These are phyloP conservation scores for Candida sp. DNA, from an alignment of 1,139 yeast species.

Conservation along the genomic window DNA sequence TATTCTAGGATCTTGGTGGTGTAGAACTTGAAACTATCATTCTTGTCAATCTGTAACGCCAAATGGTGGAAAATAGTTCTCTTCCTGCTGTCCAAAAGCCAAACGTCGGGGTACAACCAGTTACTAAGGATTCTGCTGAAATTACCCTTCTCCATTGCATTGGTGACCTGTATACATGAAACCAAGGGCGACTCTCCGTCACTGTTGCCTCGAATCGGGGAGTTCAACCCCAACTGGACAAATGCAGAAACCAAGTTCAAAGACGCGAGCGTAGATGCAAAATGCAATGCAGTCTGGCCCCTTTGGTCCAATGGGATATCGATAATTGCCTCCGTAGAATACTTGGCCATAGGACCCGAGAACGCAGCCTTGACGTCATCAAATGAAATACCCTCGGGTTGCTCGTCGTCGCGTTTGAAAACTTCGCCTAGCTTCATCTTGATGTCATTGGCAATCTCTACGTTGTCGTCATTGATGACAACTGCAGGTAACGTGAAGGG, in stretches of 20 bases:
- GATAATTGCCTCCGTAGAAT: slow-evolving; percentile 16
- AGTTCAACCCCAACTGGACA: slow-evolving; percentile 37
- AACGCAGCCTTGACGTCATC: slow-evolving; percentile 34
- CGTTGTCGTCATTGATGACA: slow-evolving; percentile 31
- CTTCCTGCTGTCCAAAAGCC: slow-evolving; percentile 38
- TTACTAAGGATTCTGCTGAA: slow-evolving; percentile 33
- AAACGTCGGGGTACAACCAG: slow-evolving; percentile 44
- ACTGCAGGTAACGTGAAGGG: slow-evolving; percentile 64
- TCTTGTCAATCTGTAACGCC: slow-evolving; percentile 30
- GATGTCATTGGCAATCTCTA: slow-evolving; percentile 51
- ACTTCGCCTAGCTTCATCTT: slow-evolving; percentile 54
- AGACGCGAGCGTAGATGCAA: slow-evolving; percentile 50
- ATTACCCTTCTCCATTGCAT: slow-evolving; percentile 50
- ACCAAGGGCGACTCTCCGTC: slow-evolving; percentile 47
- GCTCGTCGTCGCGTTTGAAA: slow-evolving; percentile 46
- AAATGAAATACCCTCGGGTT: slow-evolving; percentile 30
- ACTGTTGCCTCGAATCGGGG: slow-evolving; percentile 46
- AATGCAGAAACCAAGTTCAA: slow-evolving; percentile 39
- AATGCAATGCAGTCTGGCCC: slow-evolving; percentile 52
- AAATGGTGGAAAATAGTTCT: slow-evolving; percentile 44
- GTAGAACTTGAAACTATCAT: slow-evolving; percentile 61
- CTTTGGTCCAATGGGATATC: slow-evolving; percentile 46
- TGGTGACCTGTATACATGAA: slow-evolving; percentile 46
- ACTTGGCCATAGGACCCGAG: slow-evolving; percentile 22
- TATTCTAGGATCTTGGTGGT: slow-evolving; percentile 79